Evolutionary conservation across 805 yeast species (phyloP).

Genomic region (Vanderwaltozyma verrucispora): DNA sequence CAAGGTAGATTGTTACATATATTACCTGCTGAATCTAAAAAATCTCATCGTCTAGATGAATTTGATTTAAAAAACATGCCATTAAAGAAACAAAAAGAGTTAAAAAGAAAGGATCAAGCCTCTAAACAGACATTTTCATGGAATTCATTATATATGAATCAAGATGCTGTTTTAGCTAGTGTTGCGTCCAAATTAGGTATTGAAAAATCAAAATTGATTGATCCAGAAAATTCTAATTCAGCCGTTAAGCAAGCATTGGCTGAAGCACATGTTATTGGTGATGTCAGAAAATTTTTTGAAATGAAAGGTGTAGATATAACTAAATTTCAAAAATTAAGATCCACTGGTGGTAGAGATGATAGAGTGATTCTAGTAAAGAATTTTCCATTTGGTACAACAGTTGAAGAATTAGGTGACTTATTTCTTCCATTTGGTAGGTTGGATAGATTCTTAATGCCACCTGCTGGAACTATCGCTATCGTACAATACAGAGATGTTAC

Average conservation of each 20-base stretch:
- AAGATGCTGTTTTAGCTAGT: conserved; percentile 84
- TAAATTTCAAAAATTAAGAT: conserved; percentile 43
- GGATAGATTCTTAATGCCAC: conserved; percentile 81
- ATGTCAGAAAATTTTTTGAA: conserved; percentile 81
- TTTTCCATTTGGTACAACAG: conserved; percentile 78
- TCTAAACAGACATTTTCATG: conserved; percentile 82
- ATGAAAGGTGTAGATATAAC: conserved; percentile 74
- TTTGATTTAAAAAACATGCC: conserved; percentile 87
- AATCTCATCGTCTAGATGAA: conserved; percentile 77
- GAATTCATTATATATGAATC: conserved; percentile 87
- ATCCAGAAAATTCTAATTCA: conserved; percentile 75
- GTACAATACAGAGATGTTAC: conserved; percentile 79
- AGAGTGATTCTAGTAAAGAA: conserved; percentile 75
- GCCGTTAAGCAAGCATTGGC: conserved; percentile 97
- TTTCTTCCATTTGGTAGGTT: conserved; percentile 74
- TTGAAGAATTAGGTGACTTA: conserved; percentile 70
- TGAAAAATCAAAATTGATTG: conserved; percentile 70
- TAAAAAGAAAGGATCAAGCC: conserved; percentile 77
- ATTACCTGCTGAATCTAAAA: conserved; percentile 73
- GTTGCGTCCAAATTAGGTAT: conserved; percentile 81
- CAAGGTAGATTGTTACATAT: conserved; percentile 92
- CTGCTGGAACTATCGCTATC: conserved; percentile 92
- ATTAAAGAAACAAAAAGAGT: conserved; percentile 77
- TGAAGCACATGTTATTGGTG: conserved; percentile 90
- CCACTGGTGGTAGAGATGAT: conserved; percentile 56